These are phyloP conservation scores for Phoma sp. DNA, from an alignment of 2,329 filamentous ascomycete species.

Conservation along the genomic window DNA sequence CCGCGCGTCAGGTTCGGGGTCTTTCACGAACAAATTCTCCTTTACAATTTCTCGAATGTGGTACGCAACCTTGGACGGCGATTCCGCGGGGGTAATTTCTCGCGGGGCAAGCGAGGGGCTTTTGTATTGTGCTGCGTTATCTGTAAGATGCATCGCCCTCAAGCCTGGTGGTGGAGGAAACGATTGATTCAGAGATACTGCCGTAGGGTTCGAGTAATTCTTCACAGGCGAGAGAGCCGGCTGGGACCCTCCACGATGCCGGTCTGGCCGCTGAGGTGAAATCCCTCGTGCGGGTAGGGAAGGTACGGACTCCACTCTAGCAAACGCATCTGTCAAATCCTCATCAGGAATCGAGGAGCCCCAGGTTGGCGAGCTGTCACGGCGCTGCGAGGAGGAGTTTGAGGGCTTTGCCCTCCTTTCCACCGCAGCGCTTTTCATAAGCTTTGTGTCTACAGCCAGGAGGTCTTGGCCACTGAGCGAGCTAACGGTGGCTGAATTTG, in stretches of 20 bases:
- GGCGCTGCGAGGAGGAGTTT: conserved; percentile 19
- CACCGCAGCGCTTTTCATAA: conserved; percentile 8
- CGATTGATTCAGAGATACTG: neutral
- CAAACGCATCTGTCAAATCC: conserved; percentile 21
- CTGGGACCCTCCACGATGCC: neutral
- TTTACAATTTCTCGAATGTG: conserved; percentile 39
- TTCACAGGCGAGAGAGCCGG: neutral
- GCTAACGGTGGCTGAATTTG: conserved; percentile 29
- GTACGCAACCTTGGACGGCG: conserved; percentile 27
- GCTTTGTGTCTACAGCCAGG: conserved; percentile 5
- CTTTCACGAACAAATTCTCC: conserved; percentile 39
- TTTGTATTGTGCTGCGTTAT: neutral
- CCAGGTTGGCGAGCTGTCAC: conserved; percentile 33
- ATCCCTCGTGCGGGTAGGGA: too few species aligned
- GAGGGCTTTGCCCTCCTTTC: conserved; percentile 9
- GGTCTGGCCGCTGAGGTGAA: neutral
- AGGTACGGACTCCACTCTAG: conserved; percentile 19
- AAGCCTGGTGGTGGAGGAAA: conserved; percentile 1
- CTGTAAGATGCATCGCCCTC: neutral
- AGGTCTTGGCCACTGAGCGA: conserved; percentile 31
- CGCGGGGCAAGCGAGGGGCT: neutral
- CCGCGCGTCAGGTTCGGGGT: conserved; percentile 14
- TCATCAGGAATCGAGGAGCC: conserved; percentile 37
- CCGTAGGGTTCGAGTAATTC: neutral
- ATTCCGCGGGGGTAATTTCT: conserved; percentile 7